These are phyloP conservation scores for Pichia sp. DNA, from an alignment of 1,139 yeast genomes.

Conservation along the genomic window DNA sequence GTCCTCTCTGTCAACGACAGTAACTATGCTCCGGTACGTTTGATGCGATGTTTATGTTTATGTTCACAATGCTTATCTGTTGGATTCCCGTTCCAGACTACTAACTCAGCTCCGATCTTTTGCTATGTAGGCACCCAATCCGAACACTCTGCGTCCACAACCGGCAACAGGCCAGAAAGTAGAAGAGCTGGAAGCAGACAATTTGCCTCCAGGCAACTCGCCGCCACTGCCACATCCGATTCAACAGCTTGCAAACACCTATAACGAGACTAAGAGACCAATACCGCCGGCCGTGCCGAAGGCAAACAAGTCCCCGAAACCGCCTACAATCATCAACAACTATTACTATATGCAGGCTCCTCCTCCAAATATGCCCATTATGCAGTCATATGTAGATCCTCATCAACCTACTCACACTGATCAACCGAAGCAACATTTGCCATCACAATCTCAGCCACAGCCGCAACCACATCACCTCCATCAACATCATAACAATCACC, in stretches of 20 bases:
- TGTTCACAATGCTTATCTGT: background rate
- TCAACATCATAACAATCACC: background rate
- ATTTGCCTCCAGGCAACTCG: background rate
- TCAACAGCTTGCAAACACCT: conserved; percentile 4
- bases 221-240: conserved; percentile 1
- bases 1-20: conserved; percentile 26
- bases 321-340: conserved; percentile 28
- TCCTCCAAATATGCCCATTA: background rate
- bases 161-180: conserved; percentile 25
- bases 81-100: too few relatives aligned
- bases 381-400: background rate
- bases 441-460: background rate
- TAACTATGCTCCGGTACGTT: conserved; percentile 29
- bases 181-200: background rate
- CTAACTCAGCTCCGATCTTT: background rate
- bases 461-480: background rate
- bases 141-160: conserved; percentile 26
- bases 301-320: background rate
- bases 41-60: background rate
- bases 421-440: background rate
- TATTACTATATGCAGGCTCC: conserved; percentile 25
- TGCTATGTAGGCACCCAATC: conserved; percentile 24
- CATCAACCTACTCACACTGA: background rate
- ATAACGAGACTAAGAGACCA: conserved; percentile 5
- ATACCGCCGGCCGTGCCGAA: conserved; percentile 5